Base-by-base conservation (phyloP, 805 yeast genomes). In the Ogataea corticis region DNA sequence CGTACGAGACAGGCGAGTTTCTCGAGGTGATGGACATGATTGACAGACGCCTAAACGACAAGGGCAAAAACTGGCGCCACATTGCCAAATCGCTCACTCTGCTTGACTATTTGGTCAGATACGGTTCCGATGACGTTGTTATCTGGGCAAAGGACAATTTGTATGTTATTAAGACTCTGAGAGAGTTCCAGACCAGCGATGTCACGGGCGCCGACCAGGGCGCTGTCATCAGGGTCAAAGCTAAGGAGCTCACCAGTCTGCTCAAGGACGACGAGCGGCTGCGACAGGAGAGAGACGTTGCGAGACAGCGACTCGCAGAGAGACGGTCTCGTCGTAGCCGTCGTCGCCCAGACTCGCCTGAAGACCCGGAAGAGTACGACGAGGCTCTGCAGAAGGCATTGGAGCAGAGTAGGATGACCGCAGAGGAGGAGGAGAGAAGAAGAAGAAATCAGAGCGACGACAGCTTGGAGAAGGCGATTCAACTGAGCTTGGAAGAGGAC, bases 41-140 rank as follows among this genome's bases (percentile, higher is more conserved):
- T 36, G 97, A 92, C 68, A 80, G 89, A 54, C 78, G 99, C 52
- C 71, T 92, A 53, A 92, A 92, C 61, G 98, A 92, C 63, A 91
- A 91, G 71, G 98, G 98, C 50, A 91, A 90, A 65, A 87, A 92
- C 69, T 92, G 97, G 97, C 79, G 96, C 54, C 99, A 92, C 64
- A 91, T 92, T 40, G 91, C 95, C 51, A 94, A 92, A 66, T 83
- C 96, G 1, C 73, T 92, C 50, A 85, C 96, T 2, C 83, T 92
- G n/a, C 74, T 92, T 55, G 97, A 91, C 59, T 92, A 83, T 67
- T 72, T 91, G 46, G 89, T 91, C 15, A 80, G 94, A 55, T 78
- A 76, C 49, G 99, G 97, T 32, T 78, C 90, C 16, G 96, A 90
- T 55, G 84, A 85, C 58, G 92, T 91, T 58, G 96, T 91, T 5